Conservation (phyloP, 371 early-diverging fungal species). For the Actinomucor elegans region DNA sequence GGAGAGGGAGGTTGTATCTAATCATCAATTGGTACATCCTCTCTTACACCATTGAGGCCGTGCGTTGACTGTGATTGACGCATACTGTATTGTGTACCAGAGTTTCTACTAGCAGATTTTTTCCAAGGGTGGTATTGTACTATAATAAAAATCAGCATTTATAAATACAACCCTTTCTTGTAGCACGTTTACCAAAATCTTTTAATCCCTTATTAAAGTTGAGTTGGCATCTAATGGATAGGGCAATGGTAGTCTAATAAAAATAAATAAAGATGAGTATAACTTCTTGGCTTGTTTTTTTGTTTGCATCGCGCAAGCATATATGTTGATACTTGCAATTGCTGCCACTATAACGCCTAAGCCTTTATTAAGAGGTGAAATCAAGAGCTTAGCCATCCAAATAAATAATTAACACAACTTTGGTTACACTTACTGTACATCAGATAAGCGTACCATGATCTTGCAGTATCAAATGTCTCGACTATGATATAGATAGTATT, state of each 20-base stretch:
- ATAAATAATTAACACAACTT: not conserved
- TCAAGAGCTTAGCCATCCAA: not conserved
- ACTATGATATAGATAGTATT: not conserved
- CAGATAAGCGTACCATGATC: constrained; percentile 3
- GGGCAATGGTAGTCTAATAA: not conserved
- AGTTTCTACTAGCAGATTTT: not conserved
- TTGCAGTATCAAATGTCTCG: not conserved
- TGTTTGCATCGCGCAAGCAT: not conserved
- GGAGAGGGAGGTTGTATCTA: too few relatives aligned
- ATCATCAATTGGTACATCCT: too few relatives aligned
- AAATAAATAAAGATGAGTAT: not conserved
- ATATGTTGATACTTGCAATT: not conserved
- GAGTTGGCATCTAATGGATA: not conserved
- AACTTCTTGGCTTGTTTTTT: too few relatives aligned
- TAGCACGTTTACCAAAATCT: not conserved
- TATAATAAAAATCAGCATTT: not conserved
- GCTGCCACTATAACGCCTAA: not conserved
- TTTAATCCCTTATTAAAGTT: constrained; percentile 15
- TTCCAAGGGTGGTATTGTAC: constrained; percentile 1
- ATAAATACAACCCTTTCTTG: not conserved
- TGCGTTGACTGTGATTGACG: too few relatives aligned
- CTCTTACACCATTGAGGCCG: too few relatives aligned
- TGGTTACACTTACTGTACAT: constrained; percentile 7
- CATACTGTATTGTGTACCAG: not conserved
- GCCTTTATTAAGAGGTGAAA: too few relatives aligned